These are phyloP conservation scores for Aureobasidium melanogenum DNA, from an alignment of 2,329 filamentous ascomycete genomes.

Conservation along the genomic window DNA sequence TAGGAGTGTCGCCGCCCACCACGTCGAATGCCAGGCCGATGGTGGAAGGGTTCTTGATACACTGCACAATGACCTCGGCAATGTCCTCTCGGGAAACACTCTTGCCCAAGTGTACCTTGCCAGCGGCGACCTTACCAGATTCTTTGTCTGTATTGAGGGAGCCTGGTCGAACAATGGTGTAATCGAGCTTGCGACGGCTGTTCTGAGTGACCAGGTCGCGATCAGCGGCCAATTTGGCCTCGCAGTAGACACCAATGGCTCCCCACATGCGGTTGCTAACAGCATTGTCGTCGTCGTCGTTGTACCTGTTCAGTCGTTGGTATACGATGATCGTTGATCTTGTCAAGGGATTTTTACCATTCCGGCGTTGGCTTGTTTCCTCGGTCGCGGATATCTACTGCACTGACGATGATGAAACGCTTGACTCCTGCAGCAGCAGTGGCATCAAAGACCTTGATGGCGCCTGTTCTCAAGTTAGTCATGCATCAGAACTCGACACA, in stretches of 20 bases:
- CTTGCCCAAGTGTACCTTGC: conserved; percentile 31
- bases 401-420: conserved; percentile 58
- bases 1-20: conserved; percentile 31
- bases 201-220: conserved; percentile 32
- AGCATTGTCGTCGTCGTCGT: conserved; percentile 29
- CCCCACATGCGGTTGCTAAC: conserved; percentile 31
- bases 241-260: conserved; percentile 32
- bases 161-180: conserved; percentile 39
- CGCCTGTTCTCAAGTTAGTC: conserved; percentile 31
- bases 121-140: conserved; percentile 33
- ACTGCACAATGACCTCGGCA: conserved; percentile 47
- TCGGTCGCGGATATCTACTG: conserved; percentile 45
- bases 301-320: conserved; percentile 21
- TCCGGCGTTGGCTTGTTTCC: conserved; percentile 29
- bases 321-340: neutral
- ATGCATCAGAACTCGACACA: neutral
- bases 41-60: conserved; percentile 43
- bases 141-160: conserved; percentile 39
- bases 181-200: conserved; percentile 30
- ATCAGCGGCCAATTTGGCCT: conserved; percentile 37
- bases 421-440: conserved; percentile 47
- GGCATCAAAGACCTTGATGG: conserved; percentile 53
- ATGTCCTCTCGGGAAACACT: conserved; percentile 49
- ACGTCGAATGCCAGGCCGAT: conserved; percentile 37
- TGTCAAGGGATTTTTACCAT: conserved; percentile 23